These are phyloP conservation scores for Ogataea corticis DNA, from an alignment of 805 yeast genomes.

Conservation along the genomic window DNA sequence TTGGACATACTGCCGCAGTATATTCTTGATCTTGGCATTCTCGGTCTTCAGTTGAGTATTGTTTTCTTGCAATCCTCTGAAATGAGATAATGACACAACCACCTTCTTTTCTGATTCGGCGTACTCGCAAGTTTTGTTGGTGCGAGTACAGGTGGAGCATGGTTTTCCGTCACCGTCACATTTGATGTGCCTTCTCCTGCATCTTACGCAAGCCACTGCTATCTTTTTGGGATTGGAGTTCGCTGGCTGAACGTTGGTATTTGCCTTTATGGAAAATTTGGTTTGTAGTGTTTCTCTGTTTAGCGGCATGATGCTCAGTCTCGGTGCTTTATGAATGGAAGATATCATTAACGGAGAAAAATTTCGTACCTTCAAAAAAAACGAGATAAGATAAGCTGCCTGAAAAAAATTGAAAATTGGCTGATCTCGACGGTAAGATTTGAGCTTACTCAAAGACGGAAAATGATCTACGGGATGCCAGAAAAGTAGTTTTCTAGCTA, in stretches of 20 bases:
- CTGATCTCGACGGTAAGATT: too few species aligned
- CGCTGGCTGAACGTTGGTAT: not conserved
- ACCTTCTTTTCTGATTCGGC: slow-evolving; percentile 64
- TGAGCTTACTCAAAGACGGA: too few species aligned
- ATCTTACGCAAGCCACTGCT: slow-evolving; percentile 48
- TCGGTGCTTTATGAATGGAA: too few species aligned
- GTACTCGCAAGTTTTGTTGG: slow-evolving; percentile 61
- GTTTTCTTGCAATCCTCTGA: slow-evolving; percentile 61
- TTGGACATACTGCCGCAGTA: slow-evolving; percentile 28
- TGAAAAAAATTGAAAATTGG: too few species aligned
- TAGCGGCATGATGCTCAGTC: slow-evolving; percentile 1
- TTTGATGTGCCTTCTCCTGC: slow-evolving; percentile 66
- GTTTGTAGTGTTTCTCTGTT: slow-evolving; percentile 18
- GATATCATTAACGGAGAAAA: too few species aligned
- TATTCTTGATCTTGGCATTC: slow-evolving; percentile 49
- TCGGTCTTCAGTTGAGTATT: slow-evolving; percentile 59
- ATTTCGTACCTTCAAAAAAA: too few species aligned
- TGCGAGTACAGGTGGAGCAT: slow-evolving; percentile 58
- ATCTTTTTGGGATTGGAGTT: slow-evolving; percentile 7
- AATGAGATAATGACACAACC: slow-evolving; percentile 62
- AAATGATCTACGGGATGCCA: too few species aligned
- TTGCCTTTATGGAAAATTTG: slow-evolving; percentile 15
- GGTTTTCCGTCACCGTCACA: slow-evolving; percentile 69
- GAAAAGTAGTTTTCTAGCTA: too few species aligned
- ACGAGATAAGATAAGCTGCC: slow-evolving; percentile 2